Evolutionary conservation across 2,329 filamentous ascomycete species (phyloP), one percentile per base, ranked within the genome.

Genomic region (Fusarium incarnatum): DNA sequence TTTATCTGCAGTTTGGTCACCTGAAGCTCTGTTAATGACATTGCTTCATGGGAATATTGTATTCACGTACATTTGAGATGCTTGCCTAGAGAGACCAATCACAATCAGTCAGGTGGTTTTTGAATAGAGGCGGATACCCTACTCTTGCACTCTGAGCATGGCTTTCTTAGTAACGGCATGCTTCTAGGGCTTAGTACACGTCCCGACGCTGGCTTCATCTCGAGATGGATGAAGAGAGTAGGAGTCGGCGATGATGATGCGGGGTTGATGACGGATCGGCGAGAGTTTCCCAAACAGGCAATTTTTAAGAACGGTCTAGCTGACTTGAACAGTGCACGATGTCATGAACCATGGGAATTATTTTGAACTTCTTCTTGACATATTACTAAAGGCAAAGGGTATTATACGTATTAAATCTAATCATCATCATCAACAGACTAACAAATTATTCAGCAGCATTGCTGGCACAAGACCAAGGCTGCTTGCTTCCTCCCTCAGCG

Each of bases 401-500:
- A 66, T 66, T 61, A 37, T 55, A n/a, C 34, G 3, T 55, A 55
- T 22, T 41, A 40, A 12, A 3, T 49, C 20, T 37, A 41, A 25
- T 22, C 25, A 42, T 59, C 5, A 47, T 47, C 16, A 59, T 28
- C 7, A 18, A 15, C 0, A 0, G 1, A 4, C 13, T 16, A 8
- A 8, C 0, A 0, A 2, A 8, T 16, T 61, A 71, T 46, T 72
- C 54, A 0, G 72, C 70, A 10, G 75, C 75, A n/a, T 77, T 77
- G 40, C 75, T 77, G 0, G 67, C 68, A 53, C 81, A 82, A 2
- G 77, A 78, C 81, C 81, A 82, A 8, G 81, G 80, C 20, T 73
- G 72, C 7, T 75, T 77, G 1, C 64, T 63, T 41, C 73, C 68
- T 20, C 78, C 78, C 0, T 73, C 67, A 1, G 72, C 74, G 11